Evolutionary conservation across 1,284 basidiomycete genomes (phyloP), one percentile per base, ranked within the genome.

Genomic region (Lentinus polychrous): DNA sequence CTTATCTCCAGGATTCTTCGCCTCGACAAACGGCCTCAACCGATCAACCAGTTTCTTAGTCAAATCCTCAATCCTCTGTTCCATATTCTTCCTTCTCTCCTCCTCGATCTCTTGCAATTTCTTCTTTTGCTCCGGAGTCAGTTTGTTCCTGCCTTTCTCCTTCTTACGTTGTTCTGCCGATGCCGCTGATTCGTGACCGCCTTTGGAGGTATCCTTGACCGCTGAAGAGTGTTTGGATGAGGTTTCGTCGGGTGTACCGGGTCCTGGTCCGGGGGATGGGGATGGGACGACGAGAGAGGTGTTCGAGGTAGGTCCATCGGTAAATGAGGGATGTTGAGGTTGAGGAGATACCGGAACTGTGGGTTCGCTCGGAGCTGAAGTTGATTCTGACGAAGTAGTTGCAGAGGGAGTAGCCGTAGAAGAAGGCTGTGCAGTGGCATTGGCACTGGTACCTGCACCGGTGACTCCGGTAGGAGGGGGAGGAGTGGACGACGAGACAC

Each of bases 1-100:
- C 55, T 80, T 79, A 17, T 82, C 90, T 7, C 94, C 94, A 1
- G 95, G 94, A 47, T 83, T 74, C 62, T 88, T 83, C 37, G 94
- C 93, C 60, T 94, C 87, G 11, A 96, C 86, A 57, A 91, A 91
- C 39, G 92, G 91, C 54, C 93, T 72, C 52, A 96, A 74, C 3
- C 94, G 74, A 53, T 93, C 90, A 43, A 86, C 69, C 56, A 96
- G 74, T 71, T 94, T 94, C 48, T 76, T 66, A 14, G 83, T 82
- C 43, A 97, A 70, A 56, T 69, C 73, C 53, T 80, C 74, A 51
- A 94, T 78, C 50, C 92, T 81, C 55, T 78, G 82, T 62, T 88
- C 79, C 78, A 92, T 84, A 45, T 81, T 85, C 64, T 85, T 84
- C 55, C 79, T 79, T 55, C 90, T 78, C 66, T 90, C 87, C 48